Base-by-base conservation (phyloP, 805 yeast genomes). In the Geotrichum ghanense region DNA sequence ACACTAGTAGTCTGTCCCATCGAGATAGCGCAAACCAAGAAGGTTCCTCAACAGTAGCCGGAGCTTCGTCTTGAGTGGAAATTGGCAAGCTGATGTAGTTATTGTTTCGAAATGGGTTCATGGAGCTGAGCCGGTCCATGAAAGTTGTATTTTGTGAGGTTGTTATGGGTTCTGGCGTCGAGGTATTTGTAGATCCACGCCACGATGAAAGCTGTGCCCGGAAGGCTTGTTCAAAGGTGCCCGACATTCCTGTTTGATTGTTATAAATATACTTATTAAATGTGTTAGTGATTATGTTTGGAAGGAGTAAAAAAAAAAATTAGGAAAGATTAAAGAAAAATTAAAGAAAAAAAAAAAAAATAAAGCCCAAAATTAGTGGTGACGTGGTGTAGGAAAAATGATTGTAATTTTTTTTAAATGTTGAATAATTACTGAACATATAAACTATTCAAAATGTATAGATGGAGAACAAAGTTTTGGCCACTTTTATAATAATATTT, bases 1-100 rank as follows among this genome's bases (percentile, higher is more conserved):
- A 90, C 3, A 90, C 79, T 22, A 86, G 60, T 22, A 88, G 66
- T 45, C 95, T 69, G 60, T 92, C 98, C 62, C 89, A 76, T 50
- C 94, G 68, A 9, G 92, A 77, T 50, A 68, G 51, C 10, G 59
- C 61, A 50, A 65, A 65, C 69, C 69, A 65, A 3, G 58, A 50
- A 6, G 69, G 69, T 51, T 65, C 69, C 40, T 65, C 68, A 7
- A 61, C 64, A 25, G 50, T 52, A 9, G 55, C 50, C 3, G 53
- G 51, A 16, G 49, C 60, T n/a, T 50, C 49, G 10, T 55, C 56
- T 31, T 51, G 50, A 37, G 53, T 55, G 12, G 51, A 24, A 23
- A 50, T n/a, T 3, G 59, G 59, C 35, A 55, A 43, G 20, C 54
- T 44, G 10, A 55, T 44, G 43, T 49, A 53, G 46, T 48, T 3